phyloP scores from a whole-genome alignment of 2,329 filamentous ascomycete species.

The Sarocladium oryzae region DNA sequence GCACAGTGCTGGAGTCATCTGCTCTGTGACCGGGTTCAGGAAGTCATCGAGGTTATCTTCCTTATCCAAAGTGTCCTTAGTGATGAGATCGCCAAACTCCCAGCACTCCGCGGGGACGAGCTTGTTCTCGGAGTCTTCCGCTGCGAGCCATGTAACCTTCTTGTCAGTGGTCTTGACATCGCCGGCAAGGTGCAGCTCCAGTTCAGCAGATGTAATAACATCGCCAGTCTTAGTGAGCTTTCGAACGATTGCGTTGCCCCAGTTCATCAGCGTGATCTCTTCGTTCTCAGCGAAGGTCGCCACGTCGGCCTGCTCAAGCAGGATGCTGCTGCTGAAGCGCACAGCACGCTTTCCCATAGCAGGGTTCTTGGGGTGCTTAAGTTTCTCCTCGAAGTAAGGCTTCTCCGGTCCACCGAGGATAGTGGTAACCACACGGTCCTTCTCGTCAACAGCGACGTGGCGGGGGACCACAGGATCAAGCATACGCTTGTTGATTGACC shows the following conservation, averaged over 20 bases:
- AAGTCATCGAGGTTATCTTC: too few relatives aligned
- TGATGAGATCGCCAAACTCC: too few relatives aligned
- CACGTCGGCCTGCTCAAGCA: slow-evolving; percentile 83
- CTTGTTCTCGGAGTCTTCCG: too few relatives aligned
- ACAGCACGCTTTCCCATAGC: slow-evolving; percentile 82
- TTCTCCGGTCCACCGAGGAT: too few relatives aligned
- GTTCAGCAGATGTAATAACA: not conserved
- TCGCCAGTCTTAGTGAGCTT: slow-evolving; percentile 41
- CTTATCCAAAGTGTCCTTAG: too few relatives aligned
- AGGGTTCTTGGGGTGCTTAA: slow-evolving; percentile 85
- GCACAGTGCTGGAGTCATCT: too few relatives aligned
- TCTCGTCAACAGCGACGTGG: slow-evolving; percentile 69
- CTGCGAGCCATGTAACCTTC: slow-evolving; percentile 91
- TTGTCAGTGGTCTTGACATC: slow-evolving; percentile 97
- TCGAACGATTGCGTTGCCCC: slow-evolving; percentile 82
- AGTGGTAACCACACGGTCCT: slow-evolving; percentile 55
- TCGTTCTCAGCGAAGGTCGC: slow-evolving; percentile 75
- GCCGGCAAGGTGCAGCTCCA: slow-evolving; percentile 38
- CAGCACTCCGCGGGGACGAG: too few relatives aligned
- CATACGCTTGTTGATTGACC: slow-evolving; percentile 71
- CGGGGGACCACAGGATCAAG: slow-evolving; percentile 72
- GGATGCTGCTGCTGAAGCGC: slow-evolving; percentile 64
- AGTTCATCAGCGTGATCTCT: slow-evolving; percentile 94
- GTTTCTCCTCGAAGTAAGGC: slow-evolving; percentile 66
- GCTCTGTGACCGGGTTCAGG: too few relatives aligned